Conservation (phyloP, 106 monocot species). For the Dioscorea zingiberensis region DNA sequence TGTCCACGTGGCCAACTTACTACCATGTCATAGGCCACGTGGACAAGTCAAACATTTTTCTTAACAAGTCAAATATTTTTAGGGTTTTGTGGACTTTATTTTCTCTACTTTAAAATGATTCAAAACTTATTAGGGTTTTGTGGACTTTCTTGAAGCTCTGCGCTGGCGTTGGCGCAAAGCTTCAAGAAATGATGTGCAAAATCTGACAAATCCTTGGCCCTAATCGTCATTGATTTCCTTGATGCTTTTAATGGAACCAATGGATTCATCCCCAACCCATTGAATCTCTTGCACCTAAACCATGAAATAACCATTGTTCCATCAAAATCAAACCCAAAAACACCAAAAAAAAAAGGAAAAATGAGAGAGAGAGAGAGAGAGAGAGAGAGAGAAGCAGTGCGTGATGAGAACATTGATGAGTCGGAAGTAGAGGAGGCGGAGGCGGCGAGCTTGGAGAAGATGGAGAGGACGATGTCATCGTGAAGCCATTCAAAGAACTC, state of each 20-base stretch:
- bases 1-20: no score
- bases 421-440: conserved; percentile 40
- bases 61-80: no score
- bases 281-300: conserved; percentile 38
- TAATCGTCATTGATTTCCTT: conserved; percentile 13
- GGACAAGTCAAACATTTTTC: no score
- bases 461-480: conserved; percentile 51
- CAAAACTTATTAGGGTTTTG: background rate
- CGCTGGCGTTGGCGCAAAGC: conserved; percentile 37
- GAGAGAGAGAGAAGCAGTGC: conserved; percentile 13
- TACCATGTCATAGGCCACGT: no score
- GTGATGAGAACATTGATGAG: conserved; percentile 35
- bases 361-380: background rate
- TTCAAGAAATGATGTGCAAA: conserved; percentile 34
- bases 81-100: no score
- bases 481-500: conserved; percentile 50
- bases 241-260: conserved; percentile 28
- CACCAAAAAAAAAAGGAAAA: background rate
- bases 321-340: conserved; percentile 1
- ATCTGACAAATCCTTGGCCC: conserved; percentile 30
- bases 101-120: no score
- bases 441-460: conserved; percentile 45
- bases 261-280: conserved; percentile 19
- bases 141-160: conserved; percentile 43
- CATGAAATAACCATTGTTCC: background rate